These are phyloP conservation scores for Teratosphaeria destructans DNA, from an alignment of 2,329 filamentous ascomycete species.

Conservation along the genomic window DNA sequence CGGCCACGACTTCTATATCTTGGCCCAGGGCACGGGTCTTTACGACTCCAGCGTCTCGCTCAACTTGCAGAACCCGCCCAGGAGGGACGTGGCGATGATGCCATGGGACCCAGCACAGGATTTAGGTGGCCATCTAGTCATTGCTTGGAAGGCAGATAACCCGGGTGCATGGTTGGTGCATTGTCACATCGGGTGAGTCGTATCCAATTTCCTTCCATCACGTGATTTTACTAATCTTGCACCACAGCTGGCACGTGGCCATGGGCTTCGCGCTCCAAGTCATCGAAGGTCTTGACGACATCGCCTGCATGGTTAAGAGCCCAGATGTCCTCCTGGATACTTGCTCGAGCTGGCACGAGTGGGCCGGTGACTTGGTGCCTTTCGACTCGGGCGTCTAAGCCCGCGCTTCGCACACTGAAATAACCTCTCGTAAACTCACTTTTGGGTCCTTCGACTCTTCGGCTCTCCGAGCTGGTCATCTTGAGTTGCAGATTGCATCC, in stretches of 20 bases:
- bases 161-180: slow-evolving; percentile 37
- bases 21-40: slow-evolving; percentile 19
- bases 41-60: slow-evolving; percentile 21
- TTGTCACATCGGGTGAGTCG: slow-evolving; percentile 51
- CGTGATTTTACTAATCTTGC: background rate
- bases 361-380: slow-evolving; percentile 21
- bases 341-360: slow-evolving; percentile 27
- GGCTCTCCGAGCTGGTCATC: background rate
- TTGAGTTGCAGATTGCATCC: background rate
- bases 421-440: background rate
- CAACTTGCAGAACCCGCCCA: slow-evolving; percentile 34
- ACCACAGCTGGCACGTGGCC: slow-evolving; percentile 45
- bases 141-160: slow-evolving; percentile 44
- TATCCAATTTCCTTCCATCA: background rate
- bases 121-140: slow-evolving; percentile 35
- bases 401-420: background rate
- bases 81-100: slow-evolving; percentile 40
- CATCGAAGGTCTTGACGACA: slow-evolving; percentile 33
- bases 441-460: background rate
- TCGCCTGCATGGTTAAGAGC: slow-evolving; percentile 18
- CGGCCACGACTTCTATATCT: slow-evolving; percentile 27
- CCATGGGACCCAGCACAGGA: slow-evolving; percentile 15
- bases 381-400: slow-evolving; percentile 30
- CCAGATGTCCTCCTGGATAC: slow-evolving; percentile 20
- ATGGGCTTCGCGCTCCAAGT: slow-evolving; percentile 49